Conservation (phyloP, 192 early-diverging fungal species). For the Backusella parvicylindrica region DNA sequence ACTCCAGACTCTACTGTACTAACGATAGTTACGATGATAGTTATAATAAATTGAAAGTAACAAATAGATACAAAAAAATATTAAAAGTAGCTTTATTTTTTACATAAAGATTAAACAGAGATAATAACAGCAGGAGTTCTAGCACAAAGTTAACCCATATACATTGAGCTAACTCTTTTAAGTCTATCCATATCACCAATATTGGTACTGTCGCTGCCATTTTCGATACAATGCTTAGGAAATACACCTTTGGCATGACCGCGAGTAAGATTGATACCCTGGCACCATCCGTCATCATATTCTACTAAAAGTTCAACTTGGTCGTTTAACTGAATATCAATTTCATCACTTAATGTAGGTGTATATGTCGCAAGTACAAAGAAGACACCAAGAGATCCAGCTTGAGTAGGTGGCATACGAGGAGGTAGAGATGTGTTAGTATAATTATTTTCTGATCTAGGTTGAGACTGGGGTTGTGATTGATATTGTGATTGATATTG, state of each 20-base stretch:
- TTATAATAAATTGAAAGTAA: no score
- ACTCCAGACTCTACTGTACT: no score
- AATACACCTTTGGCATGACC: conserved; percentile 50
- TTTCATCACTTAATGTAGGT: conserved; percentile 55
- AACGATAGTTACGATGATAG: background rate
- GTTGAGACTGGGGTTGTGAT: background rate
- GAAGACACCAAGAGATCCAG: conserved; percentile 47
- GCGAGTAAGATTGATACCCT: conserved; percentile 49
- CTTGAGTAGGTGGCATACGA: conserved; percentile 10
- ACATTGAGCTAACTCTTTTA: conserved; percentile 24
- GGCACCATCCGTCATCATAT: conserved; percentile 63
- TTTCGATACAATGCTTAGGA: conserved; percentile 51
- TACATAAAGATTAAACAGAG: background rate
- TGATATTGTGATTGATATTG: conserved; percentile 15
- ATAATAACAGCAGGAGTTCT: background rate
- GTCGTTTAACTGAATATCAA: conserved; percentile 52
- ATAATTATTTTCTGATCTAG: background rate
- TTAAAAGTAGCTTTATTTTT: background rate
- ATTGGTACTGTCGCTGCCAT: background rate
- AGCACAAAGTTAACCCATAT: conserved; percentile 1
- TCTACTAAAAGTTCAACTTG: conserved; percentile 50
- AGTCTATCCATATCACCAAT: background rate
- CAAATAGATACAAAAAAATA: background rate
- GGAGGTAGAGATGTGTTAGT: background rate
- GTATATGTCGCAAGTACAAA: conserved; percentile 44